Evolutionary conservation across 805 yeast species (phyloP).

Genomic region (Pichia pseudocactophila): DNA sequence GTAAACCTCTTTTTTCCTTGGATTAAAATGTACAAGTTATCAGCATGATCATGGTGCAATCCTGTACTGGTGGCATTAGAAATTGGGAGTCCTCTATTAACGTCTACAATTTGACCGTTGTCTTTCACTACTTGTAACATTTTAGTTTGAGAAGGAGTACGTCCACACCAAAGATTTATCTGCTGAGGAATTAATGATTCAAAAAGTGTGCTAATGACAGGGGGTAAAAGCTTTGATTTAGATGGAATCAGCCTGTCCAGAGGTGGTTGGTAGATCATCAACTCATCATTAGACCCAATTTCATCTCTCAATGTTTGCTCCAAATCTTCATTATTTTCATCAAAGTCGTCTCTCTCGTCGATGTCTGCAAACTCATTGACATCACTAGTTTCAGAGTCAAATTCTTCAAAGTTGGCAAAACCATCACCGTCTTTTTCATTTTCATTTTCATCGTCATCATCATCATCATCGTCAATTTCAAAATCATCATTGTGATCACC

Average conservation of each 20-base stretch:
- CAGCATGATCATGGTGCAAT: constrained; percentile 75
- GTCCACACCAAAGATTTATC: constrained; percentile 67
- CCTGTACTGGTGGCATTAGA: constrained; percentile 54
- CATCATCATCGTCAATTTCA: constrained; percentile 19
- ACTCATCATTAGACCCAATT: constrained; percentile 13
- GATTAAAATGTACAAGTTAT: constrained; percentile 56
- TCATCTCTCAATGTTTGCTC: constrained; percentile 33
- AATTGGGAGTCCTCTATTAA: constrained; percentile 47
- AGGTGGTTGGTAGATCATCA: constrained; percentile 30
- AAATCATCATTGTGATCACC: constrained; percentile 27
- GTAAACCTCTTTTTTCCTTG: constrained; percentile 61
- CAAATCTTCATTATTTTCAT: constrained; percentile 12
- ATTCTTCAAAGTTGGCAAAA: constrained; percentile 18
- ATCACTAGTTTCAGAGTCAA: neutral
- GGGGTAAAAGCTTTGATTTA: constrained; percentile 32
- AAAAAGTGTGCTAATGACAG: constrained; percentile 10
- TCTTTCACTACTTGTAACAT: constrained; percentile 17
- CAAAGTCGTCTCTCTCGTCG: constrained; percentile 33
- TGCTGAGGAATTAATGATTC: constrained; percentile 50
- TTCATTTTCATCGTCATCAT: constrained; percentile 20
- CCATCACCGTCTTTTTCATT: constrained; percentile 18
- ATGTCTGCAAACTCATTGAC: constrained; percentile 15
- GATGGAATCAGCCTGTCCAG: constrained; percentile 31
- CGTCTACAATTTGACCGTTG: neutral
- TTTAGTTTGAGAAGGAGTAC: constrained; percentile 6